These are phyloP conservation scores for Penicillium chermesinum DNA, from an alignment of 495 filamentous ascomycete genomes.

Conservation along the genomic window DNA sequence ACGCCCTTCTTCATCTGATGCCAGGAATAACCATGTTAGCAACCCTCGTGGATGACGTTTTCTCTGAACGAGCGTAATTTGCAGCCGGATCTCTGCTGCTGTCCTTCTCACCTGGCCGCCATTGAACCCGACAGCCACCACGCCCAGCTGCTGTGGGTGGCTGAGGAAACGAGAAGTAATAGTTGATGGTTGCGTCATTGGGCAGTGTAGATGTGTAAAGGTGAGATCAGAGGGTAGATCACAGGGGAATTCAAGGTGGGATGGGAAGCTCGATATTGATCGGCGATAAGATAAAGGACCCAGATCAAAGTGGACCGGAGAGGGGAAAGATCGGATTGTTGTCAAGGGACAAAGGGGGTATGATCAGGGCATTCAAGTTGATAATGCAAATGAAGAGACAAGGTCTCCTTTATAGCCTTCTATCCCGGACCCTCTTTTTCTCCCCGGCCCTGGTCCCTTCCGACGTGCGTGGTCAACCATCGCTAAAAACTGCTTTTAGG, in stretches of 20 bases:
- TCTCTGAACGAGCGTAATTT: too few relatives aligned
- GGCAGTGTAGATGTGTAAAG: constrained; percentile 7
- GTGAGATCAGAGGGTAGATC: not conserved
- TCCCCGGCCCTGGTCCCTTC: constrained; percentile 9
- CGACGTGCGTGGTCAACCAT: constrained; percentile 17
- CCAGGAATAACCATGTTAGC: not conserved
- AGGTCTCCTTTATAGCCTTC: constrained; percentile 11
- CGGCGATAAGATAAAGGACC: constrained; percentile 26
- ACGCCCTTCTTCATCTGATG: constrained; percentile 81
- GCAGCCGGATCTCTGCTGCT: not conserved
- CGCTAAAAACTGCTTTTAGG: constrained; percentile 51
- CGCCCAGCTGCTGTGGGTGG: constrained; percentile 70
- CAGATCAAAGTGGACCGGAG: constrained; percentile 17
- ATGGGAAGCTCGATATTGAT: constrained; percentile 8
- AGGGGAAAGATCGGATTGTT: too few relatives aligned
- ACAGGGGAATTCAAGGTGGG: constrained; percentile 3
- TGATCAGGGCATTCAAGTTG: not conserved
- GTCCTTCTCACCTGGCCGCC: constrained; percentile 72
- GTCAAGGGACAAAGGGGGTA: too few relatives aligned
- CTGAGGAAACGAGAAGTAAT: constrained; percentile 78
- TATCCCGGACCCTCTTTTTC: constrained; percentile 8
- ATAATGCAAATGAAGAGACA: too few relatives aligned
- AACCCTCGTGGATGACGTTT: too few relatives aligned
- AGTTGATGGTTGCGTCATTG: constrained; percentile 65
- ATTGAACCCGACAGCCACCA: constrained; percentile 95